A percentile compares a stretch with the other conserved stretches of the same genome.
Evolutionary conservation across 176 grass and related monocot species (phyloP).

Genomic region (Elaeis guineensis): DNA sequence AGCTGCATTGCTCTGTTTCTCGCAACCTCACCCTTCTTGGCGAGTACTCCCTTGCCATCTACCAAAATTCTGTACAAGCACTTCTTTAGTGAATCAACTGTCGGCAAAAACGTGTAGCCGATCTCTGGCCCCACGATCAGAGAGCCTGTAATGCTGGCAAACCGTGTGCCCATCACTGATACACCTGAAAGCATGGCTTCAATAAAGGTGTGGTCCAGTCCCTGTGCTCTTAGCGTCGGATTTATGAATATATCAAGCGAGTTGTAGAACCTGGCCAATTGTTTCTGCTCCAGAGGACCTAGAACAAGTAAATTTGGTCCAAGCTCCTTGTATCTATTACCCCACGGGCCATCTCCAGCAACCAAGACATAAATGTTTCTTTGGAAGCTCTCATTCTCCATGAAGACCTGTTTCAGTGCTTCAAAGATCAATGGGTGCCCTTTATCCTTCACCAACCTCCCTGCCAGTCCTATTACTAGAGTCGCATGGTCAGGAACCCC

Average conservation of each 20-base stretch:
- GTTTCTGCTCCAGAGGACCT: slow-evolving; percentile 23
- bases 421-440: slow-evolving; percentile 44
- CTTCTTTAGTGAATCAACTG: slow-evolving; percentile 28
- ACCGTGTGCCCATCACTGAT: slow-evolving; percentile 29
- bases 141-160: slow-evolving; percentile 41
- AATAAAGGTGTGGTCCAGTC: slow-evolving; percentile 42
- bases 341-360: slow-evolving; percentile 38
- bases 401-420: slow-evolving; percentile 32
- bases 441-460: slow-evolving; percentile 47
- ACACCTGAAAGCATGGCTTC: slow-evolving; percentile 45
- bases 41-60: slow-evolving; percentile 23
- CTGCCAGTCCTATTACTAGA: slow-evolving; percentile 33
- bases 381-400: slow-evolving; percentile 22
- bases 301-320: slow-evolving; percentile 27
- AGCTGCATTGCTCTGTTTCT: slow-evolving; percentile 27
- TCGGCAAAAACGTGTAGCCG: slow-evolving; percentile 38
- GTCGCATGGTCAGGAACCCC: slow-evolving; percentile 17
- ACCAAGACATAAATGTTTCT: slow-evolving; percentile 23
- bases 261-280: slow-evolving; percentile 38
- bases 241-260: slow-evolving; percentile 41
- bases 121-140: slow-evolving; percentile 31
- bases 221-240: slow-evolving; percentile 43
- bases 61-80: slow-evolving; percentile 19
- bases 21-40: slow-evolving; percentile 27
- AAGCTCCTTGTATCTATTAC: slow-evolving; percentile 30